Evolutionary conservation across 176 grass and related monocot genomes (phyloP).

Genomic region (Triticum dicoccoides): DNA sequence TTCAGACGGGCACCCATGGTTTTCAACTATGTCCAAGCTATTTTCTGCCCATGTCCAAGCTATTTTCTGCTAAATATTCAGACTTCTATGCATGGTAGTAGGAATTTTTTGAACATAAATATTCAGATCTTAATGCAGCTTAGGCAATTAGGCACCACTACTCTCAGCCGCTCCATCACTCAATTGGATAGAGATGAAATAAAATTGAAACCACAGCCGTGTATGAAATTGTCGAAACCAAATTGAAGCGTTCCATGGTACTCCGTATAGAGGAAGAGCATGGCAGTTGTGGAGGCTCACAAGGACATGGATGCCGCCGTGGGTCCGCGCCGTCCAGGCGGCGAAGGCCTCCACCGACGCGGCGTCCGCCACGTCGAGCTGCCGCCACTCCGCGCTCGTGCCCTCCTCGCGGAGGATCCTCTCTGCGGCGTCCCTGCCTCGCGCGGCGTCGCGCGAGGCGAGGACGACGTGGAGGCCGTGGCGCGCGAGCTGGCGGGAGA

Average conservation of each 20-base stretch:
- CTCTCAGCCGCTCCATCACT: not conserved
- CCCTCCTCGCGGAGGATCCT: slow-evolving; percentile 25
- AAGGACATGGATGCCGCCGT: slow-evolving; percentile 72
- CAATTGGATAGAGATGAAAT: not conserved
- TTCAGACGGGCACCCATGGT: too few relatives aligned
- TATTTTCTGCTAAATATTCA: not conserved
- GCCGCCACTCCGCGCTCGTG: slow-evolving; percentile 40
- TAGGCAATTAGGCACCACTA: not conserved
- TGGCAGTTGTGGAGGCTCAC: slow-evolving; percentile 31
- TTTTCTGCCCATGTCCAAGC: not conserved
- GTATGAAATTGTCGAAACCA: not conserved
- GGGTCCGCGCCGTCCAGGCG: slow-evolving; percentile 39
- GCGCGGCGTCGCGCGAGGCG: slow-evolving; percentile 49
- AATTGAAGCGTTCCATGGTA: not conserved
- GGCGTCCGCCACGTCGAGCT: slow-evolving; percentile 63
- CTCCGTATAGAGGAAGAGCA: not conserved
- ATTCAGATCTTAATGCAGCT: not conserved
- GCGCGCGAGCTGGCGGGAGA: slow-evolving; percentile 55
- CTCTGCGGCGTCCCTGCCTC: slow-evolving; percentile 29
- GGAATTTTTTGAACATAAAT: too few relatives aligned
- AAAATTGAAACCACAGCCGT: not conserved
- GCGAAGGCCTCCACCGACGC: slow-evolving; percentile 62
- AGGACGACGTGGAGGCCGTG: slow-evolving; percentile 78
- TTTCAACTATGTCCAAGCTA: not conserved
- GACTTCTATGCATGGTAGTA: not conserved